These are phyloP conservation scores for Colletotrichum somersetense DNA, from an alignment of 2,329 filamentous ascomycete species.

Conservation along the genomic window DNA sequence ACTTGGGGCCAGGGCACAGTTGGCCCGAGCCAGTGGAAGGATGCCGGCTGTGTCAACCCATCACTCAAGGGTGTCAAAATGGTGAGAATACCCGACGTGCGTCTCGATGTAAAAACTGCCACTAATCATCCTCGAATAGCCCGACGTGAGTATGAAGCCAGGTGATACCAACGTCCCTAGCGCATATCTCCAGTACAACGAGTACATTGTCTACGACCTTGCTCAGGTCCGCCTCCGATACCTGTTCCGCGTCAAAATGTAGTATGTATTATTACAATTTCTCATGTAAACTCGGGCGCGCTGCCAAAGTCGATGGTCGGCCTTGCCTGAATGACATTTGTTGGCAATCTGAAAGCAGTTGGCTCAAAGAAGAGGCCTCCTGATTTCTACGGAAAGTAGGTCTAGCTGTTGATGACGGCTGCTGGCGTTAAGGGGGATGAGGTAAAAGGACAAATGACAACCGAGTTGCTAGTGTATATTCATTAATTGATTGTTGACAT, in stretches of 20 bases:
- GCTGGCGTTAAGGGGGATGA: neutral
- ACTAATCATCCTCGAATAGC: slow-evolving; percentile 53
- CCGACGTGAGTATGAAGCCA: slow-evolving; percentile 61
- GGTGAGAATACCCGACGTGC: slow-evolving; percentile 56
- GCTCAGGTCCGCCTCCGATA: slow-evolving; percentile 79
- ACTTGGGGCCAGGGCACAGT: slow-evolving; percentile 78
- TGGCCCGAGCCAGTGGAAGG: slow-evolving; percentile 79
- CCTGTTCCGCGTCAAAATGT: slow-evolving; percentile 73
- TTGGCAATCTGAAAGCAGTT: neutral
- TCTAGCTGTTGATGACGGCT: neutral
- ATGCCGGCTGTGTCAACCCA: slow-evolving; percentile 75
- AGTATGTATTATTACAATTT: neutral
- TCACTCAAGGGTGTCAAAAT: slow-evolving; percentile 77
- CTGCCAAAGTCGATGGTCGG: too few relatives aligned
- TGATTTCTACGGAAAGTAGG: neutral
- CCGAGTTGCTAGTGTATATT: neutral
- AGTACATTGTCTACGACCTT: slow-evolving; percentile 79
- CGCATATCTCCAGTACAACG: slow-evolving; percentile 74
- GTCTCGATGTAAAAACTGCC: neutral
- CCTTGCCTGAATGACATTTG: neutral
- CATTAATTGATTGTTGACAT: neutral
- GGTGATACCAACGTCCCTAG: slow-evolving; percentile 60
- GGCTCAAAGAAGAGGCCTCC: neutral
- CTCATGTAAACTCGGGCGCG: neutral
- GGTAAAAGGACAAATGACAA: neutral